A percentile compares a stretch with the other conserved stretches of the same genome.
These are phyloP conservation scores for Marchantia polymorpha DNA, from an alignment of 225 moss, liverwort and hornwort species.

Conservation along the genomic window DNA sequence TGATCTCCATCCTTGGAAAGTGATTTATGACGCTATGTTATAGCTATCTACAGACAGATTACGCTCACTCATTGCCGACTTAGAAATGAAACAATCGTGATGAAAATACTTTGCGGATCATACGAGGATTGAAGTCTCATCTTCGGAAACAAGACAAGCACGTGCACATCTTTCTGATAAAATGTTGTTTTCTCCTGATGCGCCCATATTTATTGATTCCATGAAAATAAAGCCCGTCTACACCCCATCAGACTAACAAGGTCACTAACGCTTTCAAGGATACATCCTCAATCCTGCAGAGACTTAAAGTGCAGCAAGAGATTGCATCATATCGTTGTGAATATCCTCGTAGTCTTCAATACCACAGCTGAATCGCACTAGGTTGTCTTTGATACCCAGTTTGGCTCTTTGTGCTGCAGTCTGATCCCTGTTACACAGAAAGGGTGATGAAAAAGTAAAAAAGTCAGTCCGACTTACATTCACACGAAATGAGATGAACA, in stretches of 20 bases:
- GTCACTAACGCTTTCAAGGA: background rate
- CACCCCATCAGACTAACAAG: background rate
- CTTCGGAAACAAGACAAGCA: too few relatives aligned
- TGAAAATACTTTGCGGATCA: too few relatives aligned
- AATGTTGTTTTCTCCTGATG: too few relatives aligned
- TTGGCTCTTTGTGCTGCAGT: conserved; percentile 82
- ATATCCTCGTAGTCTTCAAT: conserved; percentile 95
- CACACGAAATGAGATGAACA: background rate
- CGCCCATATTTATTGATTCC: conserved; percentile 14
- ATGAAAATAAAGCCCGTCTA: background rate
- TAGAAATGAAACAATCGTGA: too few relatives aligned
- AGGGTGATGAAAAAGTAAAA: background rate
- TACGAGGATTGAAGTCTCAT: too few relatives aligned
- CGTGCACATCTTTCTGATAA: too few relatives aligned
- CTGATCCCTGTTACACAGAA: conserved; percentile 69
- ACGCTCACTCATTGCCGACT: too few relatives aligned
- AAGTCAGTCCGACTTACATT: background rate
- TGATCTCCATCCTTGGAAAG: too few relatives aligned
- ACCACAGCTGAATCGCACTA: conserved; percentile 98
- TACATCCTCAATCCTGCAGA: background rate
- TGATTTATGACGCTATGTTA: too few relatives aligned
- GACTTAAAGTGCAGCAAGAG: conserved; percentile 50
- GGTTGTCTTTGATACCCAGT: conserved; percentile 94
- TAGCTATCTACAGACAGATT: too few relatives aligned
- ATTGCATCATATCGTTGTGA: conserved; percentile 69